Base-by-base conservation (phyloP, 306 rosid genomes). In the Rubus idaeus region DNA sequence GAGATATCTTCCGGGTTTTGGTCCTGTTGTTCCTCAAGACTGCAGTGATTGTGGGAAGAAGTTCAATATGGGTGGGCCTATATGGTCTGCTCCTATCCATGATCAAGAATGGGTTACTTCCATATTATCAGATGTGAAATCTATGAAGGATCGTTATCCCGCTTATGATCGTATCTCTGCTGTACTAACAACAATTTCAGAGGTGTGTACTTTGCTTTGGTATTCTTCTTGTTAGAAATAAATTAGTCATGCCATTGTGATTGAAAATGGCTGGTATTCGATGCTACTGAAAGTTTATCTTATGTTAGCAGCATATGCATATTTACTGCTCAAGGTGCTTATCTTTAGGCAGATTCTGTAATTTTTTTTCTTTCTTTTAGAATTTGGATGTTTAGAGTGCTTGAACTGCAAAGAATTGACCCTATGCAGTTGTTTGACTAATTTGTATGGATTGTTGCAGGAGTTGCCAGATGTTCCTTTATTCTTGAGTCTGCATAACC, bases 71-170 rank as follows among this genome's bases (percentile, higher is more conserved):
- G 98, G 98, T 40, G 99, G 98, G 60, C 97, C 97, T 78, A 89
- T 95, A 80, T 95, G 99, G 98, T 91, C 97, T 78, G 97, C 98
- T 79, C 90, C 98, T 10, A 92, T 95, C 71, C 99, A 95, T 21
- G 96, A 92, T 82, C 98, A 91, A 86, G 98, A 92, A 58, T 92
- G 97, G 98, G 99, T 92, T 53, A 49, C 88, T 78, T 93, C 96
- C 81, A 90, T 89, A 42, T 87, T 95, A 17, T 84, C 89, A 18
- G 85, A 85, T 10, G 92, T 92, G 83, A 89, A 88, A 68, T 87
- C 87, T n/a, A 88, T 85, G 89, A 88, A 85, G 86, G 86, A 90
- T 62, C 71, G 86, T 37, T 92, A 95, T 84, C 99, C 99, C 37
- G 97, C 98, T 52, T 95, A 86, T 77, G 89, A 87, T 53, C 97